These are phyloP conservation scores for Phaeomoniella chlamydospora DNA, from an alignment of 2,329 filamentous ascomycete species.

Conservation along the genomic window DNA sequence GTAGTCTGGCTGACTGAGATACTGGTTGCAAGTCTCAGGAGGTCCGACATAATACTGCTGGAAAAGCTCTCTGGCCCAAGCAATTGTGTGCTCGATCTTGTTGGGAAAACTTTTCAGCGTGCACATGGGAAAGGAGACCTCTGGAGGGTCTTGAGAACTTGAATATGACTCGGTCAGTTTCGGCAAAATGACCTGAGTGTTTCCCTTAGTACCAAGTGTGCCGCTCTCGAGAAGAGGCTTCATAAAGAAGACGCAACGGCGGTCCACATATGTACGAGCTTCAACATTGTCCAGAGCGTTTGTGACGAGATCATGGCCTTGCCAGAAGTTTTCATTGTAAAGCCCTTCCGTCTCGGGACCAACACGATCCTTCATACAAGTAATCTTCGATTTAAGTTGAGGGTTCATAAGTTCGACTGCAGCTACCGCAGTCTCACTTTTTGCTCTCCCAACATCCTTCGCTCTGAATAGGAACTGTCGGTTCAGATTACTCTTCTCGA, in stretches of 20 bases:
- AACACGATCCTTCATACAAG: slow-evolving; percentile 75
- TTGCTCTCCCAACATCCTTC: slow-evolving; percentile 86
- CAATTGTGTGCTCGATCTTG: slow-evolving; percentile 96
- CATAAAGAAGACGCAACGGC: slow-evolving; percentile 94
- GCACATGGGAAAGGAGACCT: slow-evolving; percentile 99
- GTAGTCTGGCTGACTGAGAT: slow-evolving; percentile 83
- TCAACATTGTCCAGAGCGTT: slow-evolving; percentile 97
- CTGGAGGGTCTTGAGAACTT: slow-evolving; percentile 88
- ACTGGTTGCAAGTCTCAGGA: slow-evolving; percentile 85
- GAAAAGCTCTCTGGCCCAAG: slow-evolving; percentile 93
- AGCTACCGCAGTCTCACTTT: slow-evolving; percentile 84
- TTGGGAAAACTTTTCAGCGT: slow-evolving; percentile 95
- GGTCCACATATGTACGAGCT: slow-evolving; percentile 88
- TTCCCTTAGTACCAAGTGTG: slow-evolving; percentile 96
- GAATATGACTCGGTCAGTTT: slow-evolving; percentile 93
- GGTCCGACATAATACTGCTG: slow-evolving; percentile 88
- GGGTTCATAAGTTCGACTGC: slow-evolving; percentile 96
- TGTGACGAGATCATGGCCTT: slow-evolving; percentile 73
- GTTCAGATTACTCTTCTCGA: slow-evolving; percentile 98
- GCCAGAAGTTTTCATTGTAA: slow-evolving; percentile 92
- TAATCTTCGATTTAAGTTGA: slow-evolving; percentile 74
- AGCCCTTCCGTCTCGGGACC: slow-evolving; percentile 83
- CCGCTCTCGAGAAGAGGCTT: slow-evolving; percentile 94
- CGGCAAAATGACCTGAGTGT: slow-evolving; percentile 90
- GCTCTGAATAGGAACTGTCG: slow-evolving; percentile 90